phyloP scores from a whole-genome alignment of 2,329 filamentous ascomycete species.

The Emergomyces pasteurianus region DNA sequence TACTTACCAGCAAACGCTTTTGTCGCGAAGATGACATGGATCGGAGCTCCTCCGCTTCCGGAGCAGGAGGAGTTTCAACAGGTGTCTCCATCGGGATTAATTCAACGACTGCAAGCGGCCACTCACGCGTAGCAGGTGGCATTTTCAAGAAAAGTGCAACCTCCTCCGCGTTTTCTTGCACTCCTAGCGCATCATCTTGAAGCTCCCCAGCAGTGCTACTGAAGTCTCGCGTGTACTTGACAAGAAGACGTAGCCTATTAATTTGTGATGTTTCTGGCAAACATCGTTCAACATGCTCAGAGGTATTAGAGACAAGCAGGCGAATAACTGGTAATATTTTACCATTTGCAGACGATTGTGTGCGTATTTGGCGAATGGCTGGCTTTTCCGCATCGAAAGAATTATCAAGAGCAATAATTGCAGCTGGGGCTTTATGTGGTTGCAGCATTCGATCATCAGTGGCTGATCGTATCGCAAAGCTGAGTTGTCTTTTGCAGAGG shows the following conservation, averaged over 20 bases:
- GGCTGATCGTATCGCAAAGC: constrained; percentile 25
- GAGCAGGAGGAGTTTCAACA: constrained; percentile 15
- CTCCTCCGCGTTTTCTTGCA: constrained; percentile 30
- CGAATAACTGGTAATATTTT: constrained; percentile 32
- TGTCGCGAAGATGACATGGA: constrained; percentile 15
- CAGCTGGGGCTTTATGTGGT: constrained; percentile 23
- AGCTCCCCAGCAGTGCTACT: constrained; percentile 28
- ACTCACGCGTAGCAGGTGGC: constrained; percentile 25
- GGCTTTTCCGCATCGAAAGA: constrained; percentile 30
- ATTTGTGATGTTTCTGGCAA: constrained; percentile 25
- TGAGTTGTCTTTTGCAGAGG: constrained; percentile 24
- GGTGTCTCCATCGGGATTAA: constrained; percentile 23
- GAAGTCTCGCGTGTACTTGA: constrained; percentile 23
- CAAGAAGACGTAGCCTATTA: constrained; percentile 23
- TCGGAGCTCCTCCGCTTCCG: constrained; percentile 11
- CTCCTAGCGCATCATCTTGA: constrained; percentile 30
- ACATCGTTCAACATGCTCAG: constrained; percentile 35
- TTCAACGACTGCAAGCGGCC: constrained; percentile 28
- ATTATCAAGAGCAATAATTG: constrained; percentile 34
- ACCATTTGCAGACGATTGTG: constrained; percentile 16
- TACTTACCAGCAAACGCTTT: constrained; percentile 17
- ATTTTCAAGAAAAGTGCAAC: constrained; percentile 23
- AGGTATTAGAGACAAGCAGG: constrained; percentile 34
- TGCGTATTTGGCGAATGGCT: constrained; percentile 8
- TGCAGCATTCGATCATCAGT: constrained; percentile 20